Evolutionary conservation across 1,284 basidiomycete genomes (phyloP).

Genomic region (Marasmius sp.): DNA sequence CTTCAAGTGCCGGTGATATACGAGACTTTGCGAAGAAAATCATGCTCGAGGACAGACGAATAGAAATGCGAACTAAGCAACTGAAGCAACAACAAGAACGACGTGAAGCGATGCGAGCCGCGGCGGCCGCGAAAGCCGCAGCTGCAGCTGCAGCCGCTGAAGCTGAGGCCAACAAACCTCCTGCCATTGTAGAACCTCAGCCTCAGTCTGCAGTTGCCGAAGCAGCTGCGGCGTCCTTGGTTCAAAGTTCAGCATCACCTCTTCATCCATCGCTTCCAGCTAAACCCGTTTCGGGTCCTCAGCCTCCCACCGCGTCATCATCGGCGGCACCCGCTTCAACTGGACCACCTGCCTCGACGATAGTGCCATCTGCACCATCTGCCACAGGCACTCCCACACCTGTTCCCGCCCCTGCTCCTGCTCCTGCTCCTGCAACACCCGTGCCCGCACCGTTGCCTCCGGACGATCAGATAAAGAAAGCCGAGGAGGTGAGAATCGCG

Average conservation of each 20-base stretch:
- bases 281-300: slow-evolving; percentile 43
- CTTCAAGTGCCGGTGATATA: slow-evolving; percentile 60
- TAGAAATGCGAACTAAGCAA: slow-evolving; percentile 58
- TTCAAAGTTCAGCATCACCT: slow-evolving; percentile 30
- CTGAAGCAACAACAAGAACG: slow-evolving; percentile 39
- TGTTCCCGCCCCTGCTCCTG: slow-evolving; percentile 7
- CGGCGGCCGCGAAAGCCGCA: slow-evolving; percentile 26
- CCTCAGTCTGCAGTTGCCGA: background rate
- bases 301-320: slow-evolving; percentile 26
- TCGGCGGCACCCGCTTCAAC: slow-evolving; percentile 15
- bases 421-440: slow-evolving; percentile 15
- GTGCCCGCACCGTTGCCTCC: slow-evolving; percentile 28
- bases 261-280: slow-evolving; percentile 69
- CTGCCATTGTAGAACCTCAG: slow-evolving; percentile 22
- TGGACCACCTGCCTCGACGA: slow-evolving; percentile 12
- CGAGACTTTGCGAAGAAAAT: slow-evolving; percentile 72
- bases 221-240: slow-evolving; percentile 21
- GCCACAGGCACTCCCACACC: slow-evolving; percentile 17
- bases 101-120: slow-evolving; percentile 33
- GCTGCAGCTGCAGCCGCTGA: slow-evolving; percentile 20
- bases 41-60: slow-evolving; percentile 62
- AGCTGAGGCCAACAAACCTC: slow-evolving; percentile 14
- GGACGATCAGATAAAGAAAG: slow-evolving; percentile 55
- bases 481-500: slow-evolving; percentile 56
- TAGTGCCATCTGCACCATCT: slow-evolving; percentile 10